Percentiles rank a stretch among this genome's conserved stretches.
phyloP scores from a whole-genome alignment of 2,329 filamentous ascomycete genomes.

The Emergomyces orientalis region DNA sequence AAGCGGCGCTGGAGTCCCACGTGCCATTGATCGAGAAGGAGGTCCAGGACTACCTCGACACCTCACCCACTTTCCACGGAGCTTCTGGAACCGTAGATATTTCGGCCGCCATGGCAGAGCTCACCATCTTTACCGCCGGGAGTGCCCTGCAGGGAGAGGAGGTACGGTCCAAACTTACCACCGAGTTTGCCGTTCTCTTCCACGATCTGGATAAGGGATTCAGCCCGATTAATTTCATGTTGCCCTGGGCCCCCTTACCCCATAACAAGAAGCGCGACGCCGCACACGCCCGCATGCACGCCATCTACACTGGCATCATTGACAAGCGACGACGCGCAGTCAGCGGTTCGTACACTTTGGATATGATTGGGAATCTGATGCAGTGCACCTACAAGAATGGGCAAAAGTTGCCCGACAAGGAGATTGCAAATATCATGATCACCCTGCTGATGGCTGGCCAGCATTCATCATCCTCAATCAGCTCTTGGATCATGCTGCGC shows the following conservation, averaged over 20 bases:
- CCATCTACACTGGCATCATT: constrained; percentile 64
- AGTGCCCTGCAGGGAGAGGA: constrained; percentile 34
- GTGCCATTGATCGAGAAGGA: constrained; percentile 70
- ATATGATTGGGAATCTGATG: constrained; percentile 79
- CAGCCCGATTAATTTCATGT: constrained; percentile 70
- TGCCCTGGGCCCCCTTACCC: constrained; percentile 69
- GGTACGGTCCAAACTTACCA: constrained; percentile 61
- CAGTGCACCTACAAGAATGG: constrained; percentile 67
- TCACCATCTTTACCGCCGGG: constrained; percentile 65
- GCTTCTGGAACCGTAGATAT: constrained; percentile 55
- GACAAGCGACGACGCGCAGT: constrained; percentile 46
- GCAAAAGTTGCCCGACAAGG: constrained; percentile 57
- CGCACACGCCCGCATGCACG: constrained; percentile 61
- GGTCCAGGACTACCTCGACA: constrained; percentile 52
- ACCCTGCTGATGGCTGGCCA: constrained; percentile 76
- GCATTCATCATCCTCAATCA: constrained; percentile 69
- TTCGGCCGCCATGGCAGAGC: constrained; percentile 58
- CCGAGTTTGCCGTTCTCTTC: constrained; percentile 64
- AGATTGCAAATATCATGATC: constrained; percentile 81
- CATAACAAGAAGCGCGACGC: constrained; percentile 63
- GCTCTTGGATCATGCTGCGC: constrained; percentile 66
- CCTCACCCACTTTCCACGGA: constrained; percentile 49
- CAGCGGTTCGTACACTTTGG: constrained; percentile 34
- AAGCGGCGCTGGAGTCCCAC: constrained; percentile 55
- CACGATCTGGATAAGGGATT: constrained; percentile 76